Evolutionary conservation across 2,329 filamentous ascomycete species (phyloP).

Genomic region (Botrytis deweyae): DNA sequence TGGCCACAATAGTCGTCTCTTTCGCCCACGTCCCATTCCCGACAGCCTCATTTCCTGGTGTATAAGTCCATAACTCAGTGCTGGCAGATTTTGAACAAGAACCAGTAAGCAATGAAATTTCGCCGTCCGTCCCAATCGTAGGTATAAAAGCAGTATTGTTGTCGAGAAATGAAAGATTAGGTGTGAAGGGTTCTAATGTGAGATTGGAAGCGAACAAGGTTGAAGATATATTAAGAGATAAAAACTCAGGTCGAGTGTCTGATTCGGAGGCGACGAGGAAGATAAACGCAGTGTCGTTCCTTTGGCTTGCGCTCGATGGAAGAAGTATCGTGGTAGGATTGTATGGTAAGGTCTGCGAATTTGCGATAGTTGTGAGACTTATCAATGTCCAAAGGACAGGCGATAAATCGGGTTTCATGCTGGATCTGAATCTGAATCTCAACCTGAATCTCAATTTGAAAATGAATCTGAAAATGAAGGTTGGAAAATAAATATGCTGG

Average conservation of each 20-base stretch:
- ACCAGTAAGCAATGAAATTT: conserved; percentile 72
- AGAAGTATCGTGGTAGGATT: conserved; percentile 72
- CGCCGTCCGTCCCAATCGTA: conserved; percentile 64
- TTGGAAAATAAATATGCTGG: conserved; percentile 17
- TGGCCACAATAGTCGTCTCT: conserved; percentile 41
- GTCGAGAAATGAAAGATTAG: conserved; percentile 62
- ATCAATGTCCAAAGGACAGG: conserved; percentile 29
- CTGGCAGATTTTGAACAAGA: conserved; percentile 59
- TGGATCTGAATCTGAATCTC: conserved; percentile 17
- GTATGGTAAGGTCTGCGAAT: conserved; percentile 63
- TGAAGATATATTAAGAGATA: conserved; percentile 64
- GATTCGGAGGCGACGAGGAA: conserved; percentile 51
- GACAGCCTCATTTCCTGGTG: conserved; percentile 44
- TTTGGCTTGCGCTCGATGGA: conserved; percentile 47
- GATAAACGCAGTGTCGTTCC: conserved; percentile 63
- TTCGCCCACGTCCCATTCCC: conserved; percentile 57
- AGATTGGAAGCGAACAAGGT: conserved; percentile 50
- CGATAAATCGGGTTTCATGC: conserved; percentile 30
- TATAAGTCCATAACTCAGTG: conserved; percentile 68
- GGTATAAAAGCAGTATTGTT: conserved; percentile 63
- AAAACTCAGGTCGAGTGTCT: conserved; percentile 47
- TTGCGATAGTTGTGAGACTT: conserved; percentile 18
- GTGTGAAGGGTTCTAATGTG: conserved; percentile 51
- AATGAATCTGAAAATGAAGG: background rate
- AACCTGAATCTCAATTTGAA: background rate